phyloP scores from a whole-genome alignment of 2,329 filamentous ascomycete genomes.

The Fusarium continuum region DNA sequence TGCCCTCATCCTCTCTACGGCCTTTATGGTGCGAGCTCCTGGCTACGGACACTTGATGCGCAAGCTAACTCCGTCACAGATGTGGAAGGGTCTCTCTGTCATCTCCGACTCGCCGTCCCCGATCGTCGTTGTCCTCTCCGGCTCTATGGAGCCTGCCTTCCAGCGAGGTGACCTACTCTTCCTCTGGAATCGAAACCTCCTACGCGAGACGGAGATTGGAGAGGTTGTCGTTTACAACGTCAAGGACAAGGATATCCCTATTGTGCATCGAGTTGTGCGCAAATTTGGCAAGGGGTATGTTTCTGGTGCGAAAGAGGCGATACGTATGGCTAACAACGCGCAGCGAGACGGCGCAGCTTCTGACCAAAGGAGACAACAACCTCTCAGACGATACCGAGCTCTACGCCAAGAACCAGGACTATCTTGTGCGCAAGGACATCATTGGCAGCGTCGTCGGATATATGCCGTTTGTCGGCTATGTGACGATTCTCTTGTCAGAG shows the following conservation, averaged over 20 bases:
- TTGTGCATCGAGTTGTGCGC: conserved; percentile 91
- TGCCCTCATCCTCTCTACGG: conserved; percentile 86
- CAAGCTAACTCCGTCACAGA: conserved; percentile 50
- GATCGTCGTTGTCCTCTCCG: conserved; percentile 84
- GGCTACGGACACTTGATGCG: background rate
- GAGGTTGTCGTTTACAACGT: conserved; percentile 79
- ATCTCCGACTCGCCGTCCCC: conserved; percentile 78
- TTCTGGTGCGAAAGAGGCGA: too few relatives aligned
- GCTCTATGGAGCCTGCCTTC: conserved; percentile 86
- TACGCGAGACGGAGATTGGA: conserved; percentile 64
- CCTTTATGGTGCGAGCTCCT: conserved; percentile 75
- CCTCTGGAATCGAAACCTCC: conserved; percentile 76
- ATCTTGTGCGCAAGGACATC: conserved; percentile 86
- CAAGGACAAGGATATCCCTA: conserved; percentile 93
- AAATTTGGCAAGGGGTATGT: conserved; percentile 69
- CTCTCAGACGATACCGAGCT: conserved; percentile 87
- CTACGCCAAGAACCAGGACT: conserved; percentile 87
- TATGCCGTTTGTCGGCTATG: conserved; percentile 94
- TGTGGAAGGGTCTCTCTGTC: conserved; percentile 90
- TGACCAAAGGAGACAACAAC: conserved; percentile 99
- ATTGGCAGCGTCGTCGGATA: conserved; percentile 93
- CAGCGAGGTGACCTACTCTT: conserved; percentile 80
- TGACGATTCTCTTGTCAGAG: conserved; percentile 94
- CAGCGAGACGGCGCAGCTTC: conserved; percentile 71
- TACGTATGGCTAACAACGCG: conserved; percentile 6